Base-by-base conservation (phyloP, 2,329 filamentous ascomycete genomes). In the Diaporthe citriasiana region DNA sequence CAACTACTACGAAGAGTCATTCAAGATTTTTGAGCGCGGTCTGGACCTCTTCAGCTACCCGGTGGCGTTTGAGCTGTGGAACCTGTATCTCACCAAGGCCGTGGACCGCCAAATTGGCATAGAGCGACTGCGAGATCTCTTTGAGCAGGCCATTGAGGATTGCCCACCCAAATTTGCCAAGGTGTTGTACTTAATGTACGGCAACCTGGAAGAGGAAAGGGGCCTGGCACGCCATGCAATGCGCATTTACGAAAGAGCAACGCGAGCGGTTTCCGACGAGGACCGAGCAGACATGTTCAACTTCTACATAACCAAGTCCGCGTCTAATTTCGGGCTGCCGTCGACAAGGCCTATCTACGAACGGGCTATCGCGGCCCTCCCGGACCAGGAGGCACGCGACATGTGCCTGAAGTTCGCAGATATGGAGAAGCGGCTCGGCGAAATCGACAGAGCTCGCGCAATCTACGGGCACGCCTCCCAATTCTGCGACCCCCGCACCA, bases 321-420 rank as follows among this genome's bases (percentile, higher is more conserved):
- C 97, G 1, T 97, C 95, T 27, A 99, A 99, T 84, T 99, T 99
- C 80, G 97, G 97, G 42, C 90, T 99, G 69, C 95, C 97, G 0
- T 98, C 97, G 0, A 98, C 97, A 4, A 88, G 97, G 69, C 93
- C 95, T 0, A 99, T 99, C 79, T 99, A 99, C 86, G 97, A 99
- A 85, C 92, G 95, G 73, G 96, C 97, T 50, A 98, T 99, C 78
- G 92, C 94, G 15, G 94, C 95, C n/a, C 87, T 99, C 47, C 96
- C 97, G 0, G 97, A 99, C 83, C 90, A 89, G 76, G 97, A 98
- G 83, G 97, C 96, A 9, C 95, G 95, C 81, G 94, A 97, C 78
- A 99, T 99, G 97, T 99, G 97, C 84, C 91, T 99, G 81, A 98
- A 98, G 81, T 99, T 99, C 81, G 97, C 97, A 77, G 88, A 91